These are phyloP conservation scores for Dicorynia guianensis DNA, from an alignment of 306 rosid species.

Conservation along the genomic window DNA sequence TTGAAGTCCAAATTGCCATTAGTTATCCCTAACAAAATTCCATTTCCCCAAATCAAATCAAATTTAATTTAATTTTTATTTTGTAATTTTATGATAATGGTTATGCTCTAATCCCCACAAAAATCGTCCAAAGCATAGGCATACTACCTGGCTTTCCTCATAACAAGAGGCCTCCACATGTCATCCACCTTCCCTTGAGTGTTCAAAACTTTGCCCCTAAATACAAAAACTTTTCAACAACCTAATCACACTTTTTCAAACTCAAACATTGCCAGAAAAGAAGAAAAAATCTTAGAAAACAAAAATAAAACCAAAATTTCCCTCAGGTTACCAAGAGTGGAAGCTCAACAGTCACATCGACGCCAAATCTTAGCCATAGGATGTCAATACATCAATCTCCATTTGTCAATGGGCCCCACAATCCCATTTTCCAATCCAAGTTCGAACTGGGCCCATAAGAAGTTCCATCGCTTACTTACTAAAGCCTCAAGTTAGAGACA, in stretches of 20 bases:
- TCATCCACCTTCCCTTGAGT: constrained; percentile 35
- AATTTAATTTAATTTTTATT: too few species aligned
- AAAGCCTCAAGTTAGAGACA: too few species aligned
- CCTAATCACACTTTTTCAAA: constrained; percentile 44
- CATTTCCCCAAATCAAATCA: too few species aligned
- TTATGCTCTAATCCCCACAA: too few species aligned
- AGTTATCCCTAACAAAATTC: too few species aligned
- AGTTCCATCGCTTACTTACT: too few species aligned
- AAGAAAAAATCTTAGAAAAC: background rate
- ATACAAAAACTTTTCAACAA: constrained; percentile 46
- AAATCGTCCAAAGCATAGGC: too few species aligned
- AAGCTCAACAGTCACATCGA: constrained; percentile 60
- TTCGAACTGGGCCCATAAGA: constrained; percentile 31
- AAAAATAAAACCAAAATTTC: background rate
- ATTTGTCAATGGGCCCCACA: constrained; percentile 29
- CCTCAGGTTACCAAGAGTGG: background rate
- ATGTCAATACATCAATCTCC: constrained; percentile 30
- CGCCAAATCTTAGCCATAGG: constrained; percentile 47
- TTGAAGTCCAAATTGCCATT: too few species aligned
- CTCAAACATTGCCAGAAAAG: background rate
- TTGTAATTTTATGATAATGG: too few species aligned
- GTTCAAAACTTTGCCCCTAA: constrained; percentile 31
- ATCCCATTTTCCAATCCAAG: constrained; percentile 9
- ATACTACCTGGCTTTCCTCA: background rate
- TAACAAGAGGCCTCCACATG: constrained; percentile 3